A percentile compares a stretch with the other conserved stretches of the same genome.
Conservation (phyloP, 2,329 filamentous ascomycete genomes). For the Leptographium flavum region DNA sequence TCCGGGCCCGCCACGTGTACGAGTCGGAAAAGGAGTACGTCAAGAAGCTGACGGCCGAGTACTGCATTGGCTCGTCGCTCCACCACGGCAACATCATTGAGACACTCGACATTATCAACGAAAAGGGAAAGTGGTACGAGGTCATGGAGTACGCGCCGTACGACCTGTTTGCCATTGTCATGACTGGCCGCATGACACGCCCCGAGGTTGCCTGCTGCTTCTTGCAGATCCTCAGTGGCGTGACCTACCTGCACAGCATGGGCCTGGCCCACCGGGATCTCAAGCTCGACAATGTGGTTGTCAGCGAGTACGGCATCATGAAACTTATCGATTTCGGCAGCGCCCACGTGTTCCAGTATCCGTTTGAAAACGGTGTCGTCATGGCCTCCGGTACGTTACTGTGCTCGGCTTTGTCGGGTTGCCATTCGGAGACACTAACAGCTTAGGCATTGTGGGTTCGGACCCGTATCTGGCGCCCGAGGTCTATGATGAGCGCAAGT, state of each 20-base stretch:
- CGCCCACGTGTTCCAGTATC: constrained; percentile 92
- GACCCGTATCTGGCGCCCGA: constrained; percentile 95
- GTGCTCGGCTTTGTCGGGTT: not conserved
- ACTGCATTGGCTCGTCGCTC: constrained; percentile 91
- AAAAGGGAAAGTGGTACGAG: constrained; percentile 90
- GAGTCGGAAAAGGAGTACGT: constrained; percentile 92
- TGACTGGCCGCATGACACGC: constrained; percentile 93
- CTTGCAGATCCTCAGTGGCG: constrained; percentile 85
- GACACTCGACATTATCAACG: constrained; percentile 89
- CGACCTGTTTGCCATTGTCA: constrained; percentile 94
- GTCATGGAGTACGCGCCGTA: constrained; percentile 98
- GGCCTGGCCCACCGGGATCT: constrained; percentile 88
- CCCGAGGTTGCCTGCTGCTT: constrained; percentile 87
- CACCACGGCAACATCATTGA: constrained; percentile 98
- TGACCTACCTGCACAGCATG: constrained; percentile 89
- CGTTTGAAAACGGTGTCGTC: constrained; percentile 82
- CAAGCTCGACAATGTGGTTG: constrained; percentile 95
- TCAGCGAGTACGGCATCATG: constrained; percentile 94
- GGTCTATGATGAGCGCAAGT: constrained; percentile 86
- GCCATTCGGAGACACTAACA: not conserved
- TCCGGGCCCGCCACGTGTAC: constrained; percentile 79
- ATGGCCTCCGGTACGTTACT: constrained; percentile 57
- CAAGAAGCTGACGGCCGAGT: constrained; percentile 96
- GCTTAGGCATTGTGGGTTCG: constrained; percentile 53
- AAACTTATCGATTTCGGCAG: constrained; percentile 99